phyloP scores from a whole-genome alignment of 371 early-diverging fungal species.

The Mortierella sp. region DNA sequence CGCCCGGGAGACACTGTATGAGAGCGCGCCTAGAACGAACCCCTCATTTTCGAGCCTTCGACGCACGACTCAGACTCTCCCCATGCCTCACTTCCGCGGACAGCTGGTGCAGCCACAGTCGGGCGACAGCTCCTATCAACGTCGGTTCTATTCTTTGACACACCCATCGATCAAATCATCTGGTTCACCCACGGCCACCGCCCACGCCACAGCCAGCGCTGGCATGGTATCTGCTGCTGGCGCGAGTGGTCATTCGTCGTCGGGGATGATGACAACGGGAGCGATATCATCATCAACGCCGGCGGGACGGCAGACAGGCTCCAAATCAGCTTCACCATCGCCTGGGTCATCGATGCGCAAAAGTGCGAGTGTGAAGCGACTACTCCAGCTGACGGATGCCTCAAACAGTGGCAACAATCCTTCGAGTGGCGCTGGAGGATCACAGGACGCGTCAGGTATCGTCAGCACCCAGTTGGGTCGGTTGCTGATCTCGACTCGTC shows the following conservation, averaged over 20 bases:
- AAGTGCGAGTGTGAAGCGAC: background rate
- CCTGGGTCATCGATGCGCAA: slow-evolving; percentile 14
- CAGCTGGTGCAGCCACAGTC: slow-evolving; percentile 28
- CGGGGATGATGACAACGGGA: background rate
- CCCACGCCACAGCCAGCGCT: background rate
- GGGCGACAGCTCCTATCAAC: slow-evolving; percentile 22
- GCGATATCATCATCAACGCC: background rate
- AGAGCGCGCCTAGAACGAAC: background rate
- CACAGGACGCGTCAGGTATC: slow-evolving; percentile 16
- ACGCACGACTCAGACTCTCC: slow-evolving; percentile 7
- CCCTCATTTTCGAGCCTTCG: slow-evolving; percentile 3
- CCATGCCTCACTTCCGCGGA: slow-evolving; percentile 42
- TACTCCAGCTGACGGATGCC: background rate
- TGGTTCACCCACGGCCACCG: background rate
- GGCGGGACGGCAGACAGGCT: background rate
- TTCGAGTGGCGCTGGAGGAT: background rate
- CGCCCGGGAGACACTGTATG: background rate
- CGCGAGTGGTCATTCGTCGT: background rate
- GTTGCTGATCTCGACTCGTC: slow-evolving; percentile 29
- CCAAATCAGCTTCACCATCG: background rate
- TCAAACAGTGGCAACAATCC: background rate
- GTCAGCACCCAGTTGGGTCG: slow-evolving; percentile 33
- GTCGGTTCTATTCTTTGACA: slow-evolving; percentile 18
- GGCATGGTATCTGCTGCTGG: slow-evolving; percentile 1
- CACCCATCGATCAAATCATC: background rate